These are phyloP conservation scores for Geotrichum restrictum DNA, from an alignment of 1,139 yeast species.

Conservation along the genomic window DNA sequence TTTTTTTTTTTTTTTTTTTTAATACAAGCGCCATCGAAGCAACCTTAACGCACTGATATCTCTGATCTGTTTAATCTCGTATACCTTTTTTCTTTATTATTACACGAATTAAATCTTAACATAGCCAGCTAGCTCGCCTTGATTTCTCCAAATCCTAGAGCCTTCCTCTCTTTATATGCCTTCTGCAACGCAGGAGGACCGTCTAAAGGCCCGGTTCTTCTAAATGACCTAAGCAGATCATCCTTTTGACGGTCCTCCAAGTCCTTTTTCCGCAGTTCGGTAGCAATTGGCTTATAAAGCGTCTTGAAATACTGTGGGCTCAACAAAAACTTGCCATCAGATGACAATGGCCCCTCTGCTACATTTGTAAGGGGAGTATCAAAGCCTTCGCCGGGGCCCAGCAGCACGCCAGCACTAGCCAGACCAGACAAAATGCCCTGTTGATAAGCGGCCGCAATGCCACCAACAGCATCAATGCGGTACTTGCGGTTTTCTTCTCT, in stretches of 20 bases:
- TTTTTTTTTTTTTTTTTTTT: too few relatives aligned
- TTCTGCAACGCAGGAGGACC: slow-evolving; percentile 31
- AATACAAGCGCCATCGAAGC: too few relatives aligned
- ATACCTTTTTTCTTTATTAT: too few relatives aligned
- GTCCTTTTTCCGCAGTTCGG: slow-evolving; percentile 21
- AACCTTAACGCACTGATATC: too few relatives aligned
- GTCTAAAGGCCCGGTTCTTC: slow-evolving; percentile 34
- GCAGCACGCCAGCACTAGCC: slow-evolving; percentile 52
- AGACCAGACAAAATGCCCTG: slow-evolving; percentile 63
- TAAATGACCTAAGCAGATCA: slow-evolving; percentile 28
- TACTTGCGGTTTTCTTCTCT: slow-evolving; percentile 52
- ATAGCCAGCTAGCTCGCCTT: too few relatives aligned
- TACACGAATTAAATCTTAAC: too few relatives aligned
- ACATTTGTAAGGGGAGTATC: slow-evolving; percentile 20
- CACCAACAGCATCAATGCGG: slow-evolving; percentile 64
- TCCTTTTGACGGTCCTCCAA: slow-evolving; percentile 26
- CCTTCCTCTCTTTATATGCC: slow-evolving; percentile 29
- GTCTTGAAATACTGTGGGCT: slow-evolving; percentile 30
- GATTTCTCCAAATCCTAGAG: background rate
- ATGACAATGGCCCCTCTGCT: slow-evolving; percentile 6
- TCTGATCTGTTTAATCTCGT: too few relatives aligned
- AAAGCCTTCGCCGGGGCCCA: slow-evolving; percentile 78
- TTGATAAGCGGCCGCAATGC: slow-evolving; percentile 72
- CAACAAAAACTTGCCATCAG: slow-evolving; percentile 32
- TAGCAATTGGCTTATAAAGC: slow-evolving; percentile 28